A percentile compares a stretch with the other conserved stretches of the same genome.
phyloP scores from a whole-genome alignment of 352 stramenopile genomes.

The Elongisporangium prolatum region DNA sequence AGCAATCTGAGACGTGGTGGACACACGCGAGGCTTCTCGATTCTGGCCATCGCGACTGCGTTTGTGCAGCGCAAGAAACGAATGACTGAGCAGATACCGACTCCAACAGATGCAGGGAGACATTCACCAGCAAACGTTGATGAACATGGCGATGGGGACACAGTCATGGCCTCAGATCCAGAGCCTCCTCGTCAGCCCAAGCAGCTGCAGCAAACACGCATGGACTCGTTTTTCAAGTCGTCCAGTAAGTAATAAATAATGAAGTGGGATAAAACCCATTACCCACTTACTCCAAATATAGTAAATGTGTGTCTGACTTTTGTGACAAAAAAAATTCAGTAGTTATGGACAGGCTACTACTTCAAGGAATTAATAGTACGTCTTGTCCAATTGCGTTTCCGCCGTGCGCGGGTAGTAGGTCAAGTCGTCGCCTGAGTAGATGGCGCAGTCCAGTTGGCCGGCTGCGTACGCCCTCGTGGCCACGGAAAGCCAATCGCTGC shows the following conservation, averaged over 20 bases:
- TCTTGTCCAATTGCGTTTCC: neutral
- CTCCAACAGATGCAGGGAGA: neutral
- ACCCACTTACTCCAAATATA: no score
- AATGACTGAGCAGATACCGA: neutral
- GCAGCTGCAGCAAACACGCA: neutral
- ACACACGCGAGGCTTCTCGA: neutral
- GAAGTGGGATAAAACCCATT: no score
- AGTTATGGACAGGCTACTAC: no score
- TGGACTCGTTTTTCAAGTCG: neutral
- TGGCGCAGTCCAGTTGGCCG: neutral
- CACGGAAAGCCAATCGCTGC: neutral
- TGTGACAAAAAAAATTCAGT: no score
- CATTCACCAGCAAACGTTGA: neutral
- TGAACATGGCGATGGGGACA: neutral
- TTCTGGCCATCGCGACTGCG: neutral
- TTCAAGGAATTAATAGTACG: neutral
- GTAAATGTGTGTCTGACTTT: no score
- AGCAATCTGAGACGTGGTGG: neutral
- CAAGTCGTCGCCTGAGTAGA: neutral
- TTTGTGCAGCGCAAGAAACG: neutral
- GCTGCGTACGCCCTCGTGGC: constrained; percentile 3
- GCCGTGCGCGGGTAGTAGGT: constrained; percentile 8
- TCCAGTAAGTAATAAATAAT: neutral
- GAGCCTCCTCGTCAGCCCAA: neutral
- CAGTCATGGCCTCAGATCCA: neutral